A percentile compares a stretch with the other conserved stretches of the same genome.
These are phyloP conservation scores for Uronychia setigera DNA, from an alignment of 73 alveolate genomes.

Conservation along the genomic window DNA sequence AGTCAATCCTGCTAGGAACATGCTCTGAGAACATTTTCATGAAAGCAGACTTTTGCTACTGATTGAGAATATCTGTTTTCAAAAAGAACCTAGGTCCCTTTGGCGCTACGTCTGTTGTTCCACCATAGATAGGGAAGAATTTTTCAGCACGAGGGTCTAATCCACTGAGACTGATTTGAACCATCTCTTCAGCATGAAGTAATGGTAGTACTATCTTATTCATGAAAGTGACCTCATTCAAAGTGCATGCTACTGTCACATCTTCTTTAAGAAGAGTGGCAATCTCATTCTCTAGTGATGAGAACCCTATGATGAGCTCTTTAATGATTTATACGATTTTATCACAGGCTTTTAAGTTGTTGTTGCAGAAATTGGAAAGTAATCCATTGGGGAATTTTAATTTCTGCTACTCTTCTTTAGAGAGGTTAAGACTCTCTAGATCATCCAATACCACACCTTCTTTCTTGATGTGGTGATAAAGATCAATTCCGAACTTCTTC, in stretches of 20 bases:
- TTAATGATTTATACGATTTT: conserved; percentile 13
- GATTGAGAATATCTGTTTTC: conserved; percentile 20
- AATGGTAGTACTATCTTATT: conserved; percentile 44
- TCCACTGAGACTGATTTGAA: conserved; percentile 5
- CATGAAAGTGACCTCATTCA: conserved; percentile 25
- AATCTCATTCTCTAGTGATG: conserved; percentile 13
- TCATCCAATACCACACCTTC: neutral
- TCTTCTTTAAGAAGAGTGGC: conserved; percentile 35
- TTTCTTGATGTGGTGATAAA: neutral
- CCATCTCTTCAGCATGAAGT: conserved; percentile 48
- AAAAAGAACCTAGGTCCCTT: conserved; percentile 36
- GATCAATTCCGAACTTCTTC: neutral
- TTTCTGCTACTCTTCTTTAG: neutral
- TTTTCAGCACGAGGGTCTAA: neutral
- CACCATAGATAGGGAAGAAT: neutral
- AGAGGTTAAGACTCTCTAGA: too few species aligned
- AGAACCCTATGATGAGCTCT: conserved; percentile 10
- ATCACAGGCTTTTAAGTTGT: neutral
- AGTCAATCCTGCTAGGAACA: conserved; percentile 2
- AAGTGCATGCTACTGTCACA: conserved; percentile 17
- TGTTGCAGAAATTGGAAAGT: neutral
- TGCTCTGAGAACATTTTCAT: conserved; percentile 44
- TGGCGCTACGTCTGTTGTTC: neutral
- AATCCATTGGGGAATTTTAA: neutral
- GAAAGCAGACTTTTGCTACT: conserved; percentile 23